A percentile compares a stretch with the other conserved stretches of the same genome.
Conservation (phyloP, 78 protist species). For the Isochrysis galbana region DNA sequence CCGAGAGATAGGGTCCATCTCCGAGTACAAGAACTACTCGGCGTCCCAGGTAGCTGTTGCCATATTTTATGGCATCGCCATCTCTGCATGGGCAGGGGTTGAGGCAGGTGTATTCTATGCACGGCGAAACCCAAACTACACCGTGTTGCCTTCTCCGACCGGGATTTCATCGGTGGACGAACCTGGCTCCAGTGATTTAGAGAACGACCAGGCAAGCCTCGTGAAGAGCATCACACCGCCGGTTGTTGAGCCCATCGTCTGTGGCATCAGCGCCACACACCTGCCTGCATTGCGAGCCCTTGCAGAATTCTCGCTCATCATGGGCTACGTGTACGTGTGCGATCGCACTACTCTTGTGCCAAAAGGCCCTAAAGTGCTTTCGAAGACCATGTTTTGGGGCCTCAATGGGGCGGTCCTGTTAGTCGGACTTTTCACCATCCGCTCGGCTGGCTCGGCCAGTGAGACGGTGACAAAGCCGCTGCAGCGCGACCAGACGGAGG, state of each 20-base stretch:
- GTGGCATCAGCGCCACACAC: neutral
- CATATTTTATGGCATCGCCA: neutral
- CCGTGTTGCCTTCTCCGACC: neutral
- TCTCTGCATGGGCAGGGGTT: neutral
- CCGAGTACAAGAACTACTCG: neutral
- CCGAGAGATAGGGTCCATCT: neutral
- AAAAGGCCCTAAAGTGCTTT: neutral
- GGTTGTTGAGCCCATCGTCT: neutral
- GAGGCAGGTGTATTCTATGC: neutral
- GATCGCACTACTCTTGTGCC: constrained; percentile 28
- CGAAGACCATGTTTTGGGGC: constrained; percentile 23
- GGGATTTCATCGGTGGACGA: neutral
- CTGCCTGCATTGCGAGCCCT: neutral
- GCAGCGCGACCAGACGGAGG: constrained; percentile 74
- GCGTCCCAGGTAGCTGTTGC: neutral
- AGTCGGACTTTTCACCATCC: neutral
- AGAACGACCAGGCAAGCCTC: neutral
- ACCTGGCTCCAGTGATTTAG: neutral
- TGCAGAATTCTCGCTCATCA: constrained; percentile 2
- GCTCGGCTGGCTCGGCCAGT: neutral
- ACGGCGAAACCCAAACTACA: neutral
- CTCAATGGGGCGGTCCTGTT: neutral
- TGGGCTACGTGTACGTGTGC: constrained; percentile 21
- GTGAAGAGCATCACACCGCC: neutral
- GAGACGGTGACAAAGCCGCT: neutral